These are phyloP conservation scores for Pythium dissimile DNA, from an alignment of 352 stramenopile species.

Conservation along the genomic window DNA sequence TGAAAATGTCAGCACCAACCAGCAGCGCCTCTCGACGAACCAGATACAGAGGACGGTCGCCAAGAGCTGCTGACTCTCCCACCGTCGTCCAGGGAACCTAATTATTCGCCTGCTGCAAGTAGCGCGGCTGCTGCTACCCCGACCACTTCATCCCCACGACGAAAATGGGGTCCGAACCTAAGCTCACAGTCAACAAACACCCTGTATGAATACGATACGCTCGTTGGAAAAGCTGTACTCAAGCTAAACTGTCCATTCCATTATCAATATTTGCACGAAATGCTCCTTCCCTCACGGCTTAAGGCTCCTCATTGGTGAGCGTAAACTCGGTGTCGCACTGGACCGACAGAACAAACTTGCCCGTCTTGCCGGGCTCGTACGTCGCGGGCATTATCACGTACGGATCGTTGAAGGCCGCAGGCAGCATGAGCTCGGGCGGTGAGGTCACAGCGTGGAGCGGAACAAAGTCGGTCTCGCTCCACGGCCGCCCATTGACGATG, in stretches of 20 bases:
- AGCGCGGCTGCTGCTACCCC: too few species aligned
- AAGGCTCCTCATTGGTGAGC: conserved; percentile 42
- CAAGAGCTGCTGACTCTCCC: not conserved
- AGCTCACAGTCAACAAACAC: too few species aligned
- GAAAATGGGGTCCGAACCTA: too few species aligned
- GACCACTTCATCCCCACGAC: too few species aligned
- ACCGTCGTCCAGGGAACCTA: not conserved
- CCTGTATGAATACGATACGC: too few species aligned
- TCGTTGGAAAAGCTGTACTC: too few species aligned
- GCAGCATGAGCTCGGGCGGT: conserved; percentile 58
- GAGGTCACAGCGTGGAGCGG: conserved; percentile 69
- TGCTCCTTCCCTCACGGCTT: too few species aligned
- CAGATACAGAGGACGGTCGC: too few species aligned
- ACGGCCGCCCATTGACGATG: conserved; percentile 62
- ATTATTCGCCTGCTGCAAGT: not conserved
- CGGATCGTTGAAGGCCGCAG: conserved; percentile 68
- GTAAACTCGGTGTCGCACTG: conserved; percentile 81
- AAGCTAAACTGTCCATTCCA: too few species aligned
- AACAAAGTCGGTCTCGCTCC: conserved; percentile 85
- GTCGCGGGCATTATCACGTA: conserved; percentile 90
- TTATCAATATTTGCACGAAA: too few species aligned
- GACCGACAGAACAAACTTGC: conserved; percentile 84
- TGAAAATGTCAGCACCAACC: not conserved
- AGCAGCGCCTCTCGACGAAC: too few species aligned
- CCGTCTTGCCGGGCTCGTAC: conserved; percentile 74